Percentiles rank a stretch among this genome's conserved stretches.
Evolutionary conservation across 768 basidiomycete species (phyloP).

Genomic region (Suillus alpinus): DNA sequence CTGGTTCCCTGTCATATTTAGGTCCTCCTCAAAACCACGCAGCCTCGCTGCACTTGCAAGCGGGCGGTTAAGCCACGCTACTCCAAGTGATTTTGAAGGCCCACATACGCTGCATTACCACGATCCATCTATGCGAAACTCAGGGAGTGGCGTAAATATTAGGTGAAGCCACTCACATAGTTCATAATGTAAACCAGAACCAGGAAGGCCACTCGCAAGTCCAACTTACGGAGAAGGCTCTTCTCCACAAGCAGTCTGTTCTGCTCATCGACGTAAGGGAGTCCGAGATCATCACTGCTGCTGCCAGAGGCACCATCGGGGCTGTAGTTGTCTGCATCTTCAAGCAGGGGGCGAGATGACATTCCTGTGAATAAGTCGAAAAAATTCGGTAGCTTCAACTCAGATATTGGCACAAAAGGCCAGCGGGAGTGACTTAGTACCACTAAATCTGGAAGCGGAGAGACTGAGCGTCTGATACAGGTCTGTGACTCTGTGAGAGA

Average conservation of each 20-base stretch:
- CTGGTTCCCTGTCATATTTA: conserved; percentile 55
- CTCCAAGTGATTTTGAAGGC: not conserved
- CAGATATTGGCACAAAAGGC: no score
- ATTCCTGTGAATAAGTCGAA: not conserved
- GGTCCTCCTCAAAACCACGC: conserved; percentile 64
- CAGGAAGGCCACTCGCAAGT: conserved; percentile 41
- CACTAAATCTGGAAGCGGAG: no score
- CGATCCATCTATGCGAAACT: conserved; percentile 51
- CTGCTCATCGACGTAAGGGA: conserved; percentile 9
- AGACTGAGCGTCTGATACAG: no score
- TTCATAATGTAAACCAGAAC: conserved; percentile 47
- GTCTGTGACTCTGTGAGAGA: no score
- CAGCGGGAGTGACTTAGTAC: no score
- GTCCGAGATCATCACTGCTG: not conserved
- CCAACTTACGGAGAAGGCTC: conserved; percentile 42
- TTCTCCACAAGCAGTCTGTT: conserved; percentile 41
- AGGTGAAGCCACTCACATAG: conserved; percentile 32
- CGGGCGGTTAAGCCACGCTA: not conserved
- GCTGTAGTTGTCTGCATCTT: not conserved
- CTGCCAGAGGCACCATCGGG: not conserved
- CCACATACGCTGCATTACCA: conserved; percentile 57
- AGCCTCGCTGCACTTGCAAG: conserved; percentile 60
- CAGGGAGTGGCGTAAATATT: not conserved
- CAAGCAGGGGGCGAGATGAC: not conserved
- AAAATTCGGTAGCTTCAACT: not conserved